Percentiles rank a stretch among this genome's conserved stretches.
phyloP scores from a whole-genome alignment of 208 protist species.

The Angomonas ambiguus region DNA sequence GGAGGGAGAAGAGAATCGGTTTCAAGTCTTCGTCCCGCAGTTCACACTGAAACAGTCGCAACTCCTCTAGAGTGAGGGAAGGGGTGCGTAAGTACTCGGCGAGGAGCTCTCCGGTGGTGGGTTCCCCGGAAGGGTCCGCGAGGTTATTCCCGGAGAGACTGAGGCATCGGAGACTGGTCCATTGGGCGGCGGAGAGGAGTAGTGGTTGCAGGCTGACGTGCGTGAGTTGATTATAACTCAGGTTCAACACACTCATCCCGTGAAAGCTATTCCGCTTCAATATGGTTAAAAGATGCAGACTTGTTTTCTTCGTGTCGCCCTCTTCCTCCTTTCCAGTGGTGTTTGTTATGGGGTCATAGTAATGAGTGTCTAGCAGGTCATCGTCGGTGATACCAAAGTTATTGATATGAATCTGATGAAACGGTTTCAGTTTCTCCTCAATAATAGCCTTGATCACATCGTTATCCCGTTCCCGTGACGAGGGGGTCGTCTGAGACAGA shows the following conservation, averaged over 20 bases:
- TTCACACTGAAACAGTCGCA: not conserved
- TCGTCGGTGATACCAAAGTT: too few species aligned
- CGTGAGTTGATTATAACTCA: not conserved
- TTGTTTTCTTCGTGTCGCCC: not conserved
- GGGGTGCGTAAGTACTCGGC: not conserved
- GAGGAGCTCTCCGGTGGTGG: too few species aligned
- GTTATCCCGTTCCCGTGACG: too few species aligned
- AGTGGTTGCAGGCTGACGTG: not conserved
- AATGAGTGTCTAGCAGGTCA: too few species aligned
- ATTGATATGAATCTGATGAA: too few species aligned
- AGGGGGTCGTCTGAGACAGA: too few species aligned
- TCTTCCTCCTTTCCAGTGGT: not conserved
- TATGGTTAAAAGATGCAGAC: not conserved
- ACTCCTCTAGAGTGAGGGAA: not conserved
- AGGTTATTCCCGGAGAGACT: not conserved
- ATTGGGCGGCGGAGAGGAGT: not conserved
- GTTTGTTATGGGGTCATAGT: too few species aligned
- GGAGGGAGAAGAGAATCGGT: not conserved
- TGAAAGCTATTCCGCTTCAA: not conserved
- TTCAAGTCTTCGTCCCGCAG: not conserved
- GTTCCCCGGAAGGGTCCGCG: not conserved
- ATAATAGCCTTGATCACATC: too few species aligned
- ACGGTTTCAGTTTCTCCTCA: too few species aligned
- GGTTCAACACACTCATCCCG: not conserved
- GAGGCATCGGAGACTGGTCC: not conserved